phyloP scores from a whole-genome alignment of 2,329 filamentous ascomycete genomes.

The Phialophora chinensis region DNA sequence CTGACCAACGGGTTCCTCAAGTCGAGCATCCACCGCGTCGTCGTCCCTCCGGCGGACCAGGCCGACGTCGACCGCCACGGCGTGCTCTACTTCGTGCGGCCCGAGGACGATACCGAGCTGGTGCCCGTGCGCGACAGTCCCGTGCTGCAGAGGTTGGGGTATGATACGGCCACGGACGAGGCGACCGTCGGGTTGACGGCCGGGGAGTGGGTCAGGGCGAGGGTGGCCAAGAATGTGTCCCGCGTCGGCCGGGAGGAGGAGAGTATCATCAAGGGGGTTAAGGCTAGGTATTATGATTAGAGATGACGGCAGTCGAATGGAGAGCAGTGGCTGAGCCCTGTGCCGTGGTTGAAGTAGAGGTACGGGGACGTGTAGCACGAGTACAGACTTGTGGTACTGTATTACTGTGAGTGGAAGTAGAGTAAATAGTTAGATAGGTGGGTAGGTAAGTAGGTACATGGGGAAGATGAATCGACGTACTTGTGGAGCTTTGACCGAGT shows the following conservation, averaged over 20 bases:
- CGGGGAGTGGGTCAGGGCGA: conserved; percentile 45
- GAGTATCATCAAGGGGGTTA: conserved; percentile 34
- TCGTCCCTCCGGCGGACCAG: conserved; percentile 57
- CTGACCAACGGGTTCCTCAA: conserved; percentile 59
- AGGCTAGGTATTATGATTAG: conserved; percentile 37
- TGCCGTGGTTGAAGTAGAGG: neutral
- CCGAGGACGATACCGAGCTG: conserved; percentile 43
- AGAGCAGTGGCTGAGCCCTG: neutral
- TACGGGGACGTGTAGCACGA: too few species aligned
- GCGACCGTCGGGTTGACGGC: conserved; percentile 41
- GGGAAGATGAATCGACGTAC: too few species aligned
- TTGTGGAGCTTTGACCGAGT: too few species aligned
- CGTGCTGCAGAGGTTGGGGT: conserved; percentile 45
- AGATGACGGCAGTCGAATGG: neutral
- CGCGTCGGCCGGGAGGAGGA: conserved; percentile 30
- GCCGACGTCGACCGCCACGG: conserved; percentile 52
- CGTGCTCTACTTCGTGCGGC: conserved; percentile 56
- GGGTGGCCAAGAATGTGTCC: conserved; percentile 40
- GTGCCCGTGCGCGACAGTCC: conserved; percentile 42
- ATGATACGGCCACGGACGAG: conserved; percentile 32
- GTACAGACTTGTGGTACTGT: too few species aligned
- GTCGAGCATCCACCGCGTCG: conserved; percentile 58
- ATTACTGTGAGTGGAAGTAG: too few species aligned
- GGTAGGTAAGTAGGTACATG: too few species aligned
- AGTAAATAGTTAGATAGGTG: too few species aligned